These are phyloP conservation scores for Luvunga scandens DNA, from an alignment of 345 rosid genomes.

Conservation along the genomic window DNA sequence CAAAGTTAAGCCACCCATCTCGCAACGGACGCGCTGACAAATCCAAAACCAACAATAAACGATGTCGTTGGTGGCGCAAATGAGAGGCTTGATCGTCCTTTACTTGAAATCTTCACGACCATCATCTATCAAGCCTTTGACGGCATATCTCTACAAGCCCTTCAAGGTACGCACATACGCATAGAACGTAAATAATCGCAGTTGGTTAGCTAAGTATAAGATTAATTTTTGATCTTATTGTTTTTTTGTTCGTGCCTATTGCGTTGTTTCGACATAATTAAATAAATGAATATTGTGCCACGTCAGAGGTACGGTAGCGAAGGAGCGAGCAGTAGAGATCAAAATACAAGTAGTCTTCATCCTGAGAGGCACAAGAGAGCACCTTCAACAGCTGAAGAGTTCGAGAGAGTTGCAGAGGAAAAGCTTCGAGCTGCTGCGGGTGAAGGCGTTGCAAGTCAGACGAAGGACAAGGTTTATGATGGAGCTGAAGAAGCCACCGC, in stretches of 20 bases:
- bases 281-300: too few species aligned
- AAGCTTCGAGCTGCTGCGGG: neutral
- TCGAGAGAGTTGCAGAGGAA: slow-evolving; percentile 12
- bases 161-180: neutral
- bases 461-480: slow-evolving; percentile 29
- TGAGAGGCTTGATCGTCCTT: neutral
- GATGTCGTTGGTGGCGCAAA: neutral
- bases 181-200: too few species aligned
- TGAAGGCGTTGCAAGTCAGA: slow-evolving; percentile 31
- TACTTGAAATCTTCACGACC: neutral
- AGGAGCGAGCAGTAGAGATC: neutral
- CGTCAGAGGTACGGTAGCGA: slow-evolving; percentile 26
- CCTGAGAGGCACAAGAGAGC: slow-evolving; percentile 28
- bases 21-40: too few species aligned
- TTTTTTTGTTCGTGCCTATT: too few species aligned
- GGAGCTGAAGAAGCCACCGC: slow-evolving; percentile 22
- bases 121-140: neutral
- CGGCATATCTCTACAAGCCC: slow-evolving; percentile 5
- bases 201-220: too few species aligned
- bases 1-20: too few species aligned
- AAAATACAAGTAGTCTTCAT: neutral
- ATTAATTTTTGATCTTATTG: too few species aligned
- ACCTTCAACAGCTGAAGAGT: slow-evolving; percentile 44
- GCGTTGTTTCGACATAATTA: too few species aligned
- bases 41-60: too few species aligned